Evolutionary conservation across 441 rosid species (phyloP), one percentile per base, ranked within the genome.

Genomic region (Erodium moschatum): DNA sequence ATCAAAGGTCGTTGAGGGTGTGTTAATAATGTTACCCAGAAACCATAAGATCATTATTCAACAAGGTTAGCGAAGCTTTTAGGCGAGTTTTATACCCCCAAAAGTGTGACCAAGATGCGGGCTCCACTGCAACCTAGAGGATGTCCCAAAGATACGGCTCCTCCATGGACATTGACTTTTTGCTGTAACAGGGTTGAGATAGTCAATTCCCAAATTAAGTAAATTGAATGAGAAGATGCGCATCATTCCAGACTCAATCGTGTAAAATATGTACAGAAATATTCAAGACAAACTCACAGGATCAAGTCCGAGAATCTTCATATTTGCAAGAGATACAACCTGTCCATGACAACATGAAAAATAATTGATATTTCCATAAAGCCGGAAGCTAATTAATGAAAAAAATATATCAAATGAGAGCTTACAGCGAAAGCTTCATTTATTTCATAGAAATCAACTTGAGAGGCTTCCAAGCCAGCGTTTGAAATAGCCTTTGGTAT

Each of bases 41-140:
- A 50, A 13, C 9, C 19, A 29, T 50, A 6, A 50, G 6, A 50
- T 13, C 58, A 15, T 0, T 50, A 0, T 48, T 50, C 18, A 10
- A 50, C 58, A 50, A 50, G n/a, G 18, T 6, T 15, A n/a, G 58
- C 58, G 0, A 5, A 9, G 58, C 58, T 50, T 13, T 50, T 50
- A 13, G n/a, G 58, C 3, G 60, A 42, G 10, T 24, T 40, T 40
- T 40, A 11, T 80, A 88, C 90, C 84, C 99, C 99, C 76, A 94
- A 82, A 74, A 91, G 90, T 56, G 97, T 88, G 80, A 90, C 81
- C 81, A 91, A 70, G 69, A 94, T 87, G 69, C 97, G 97, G 42
- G 97, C 99, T 35, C 97, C 97, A 35, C 99, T 90, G 87, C 99
- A 94, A 44, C 97, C 99, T 70, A 89, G 79, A 71, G 99, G 97